phyloP scores from a whole-genome alignment of 208 protist species.

The Lotmaria passim region DNA sequence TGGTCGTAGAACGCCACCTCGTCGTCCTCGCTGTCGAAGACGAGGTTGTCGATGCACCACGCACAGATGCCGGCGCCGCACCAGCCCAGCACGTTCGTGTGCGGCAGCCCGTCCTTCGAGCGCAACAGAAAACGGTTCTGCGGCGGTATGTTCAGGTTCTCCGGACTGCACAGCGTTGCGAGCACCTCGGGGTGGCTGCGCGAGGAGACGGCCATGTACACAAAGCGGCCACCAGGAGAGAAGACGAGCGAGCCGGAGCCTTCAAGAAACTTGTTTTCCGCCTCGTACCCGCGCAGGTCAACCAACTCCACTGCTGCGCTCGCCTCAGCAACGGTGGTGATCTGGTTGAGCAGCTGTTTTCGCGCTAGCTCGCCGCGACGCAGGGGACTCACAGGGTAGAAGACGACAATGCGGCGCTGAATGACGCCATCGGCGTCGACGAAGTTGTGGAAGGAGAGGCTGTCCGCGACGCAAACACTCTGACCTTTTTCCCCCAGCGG shows the following conservation, averaged over 20 bases:
- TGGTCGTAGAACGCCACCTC: slow-evolving; percentile 65
- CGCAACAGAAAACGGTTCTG: slow-evolving; percentile 68
- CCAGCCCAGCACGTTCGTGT: slow-evolving; percentile 85
- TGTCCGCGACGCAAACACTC: slow-evolving; percentile 51
- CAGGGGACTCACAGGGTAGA: slow-evolving; percentile 71
- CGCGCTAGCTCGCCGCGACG: slow-evolving; percentile 63
- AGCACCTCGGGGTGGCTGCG: slow-evolving; percentile 68
- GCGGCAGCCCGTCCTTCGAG: slow-evolving; percentile 36
- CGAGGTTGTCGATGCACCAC: slow-evolving; percentile 61
- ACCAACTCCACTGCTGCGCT: slow-evolving; percentile 53
- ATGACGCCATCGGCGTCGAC: slow-evolving; percentile 59
- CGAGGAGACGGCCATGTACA: slow-evolving; percentile 68
- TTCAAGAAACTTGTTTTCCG: slow-evolving; percentile 57
- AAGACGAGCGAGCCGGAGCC: slow-evolving; percentile 69
- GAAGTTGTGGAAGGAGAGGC: slow-evolving; percentile 76
- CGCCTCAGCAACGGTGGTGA: slow-evolving; percentile 33
- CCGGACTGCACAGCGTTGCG: slow-evolving; percentile 52
- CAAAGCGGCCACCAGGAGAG: slow-evolving; percentile 64
- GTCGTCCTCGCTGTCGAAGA: slow-evolving; percentile 57
- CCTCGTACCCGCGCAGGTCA: slow-evolving; percentile 65
- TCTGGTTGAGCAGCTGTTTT: slow-evolving; percentile 54
- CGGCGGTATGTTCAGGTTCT: slow-evolving; percentile 76
- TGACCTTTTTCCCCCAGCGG: slow-evolving; percentile 50
- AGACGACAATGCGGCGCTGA: slow-evolving; percentile 59
- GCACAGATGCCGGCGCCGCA: slow-evolving; percentile 80